Percentiles rank a stretch among this genome's conserved stretches.
These are phyloP conservation scores for Glycyrrhiza uralensis DNA, from an alignment of 306 rosid species.

Conservation along the genomic window DNA sequence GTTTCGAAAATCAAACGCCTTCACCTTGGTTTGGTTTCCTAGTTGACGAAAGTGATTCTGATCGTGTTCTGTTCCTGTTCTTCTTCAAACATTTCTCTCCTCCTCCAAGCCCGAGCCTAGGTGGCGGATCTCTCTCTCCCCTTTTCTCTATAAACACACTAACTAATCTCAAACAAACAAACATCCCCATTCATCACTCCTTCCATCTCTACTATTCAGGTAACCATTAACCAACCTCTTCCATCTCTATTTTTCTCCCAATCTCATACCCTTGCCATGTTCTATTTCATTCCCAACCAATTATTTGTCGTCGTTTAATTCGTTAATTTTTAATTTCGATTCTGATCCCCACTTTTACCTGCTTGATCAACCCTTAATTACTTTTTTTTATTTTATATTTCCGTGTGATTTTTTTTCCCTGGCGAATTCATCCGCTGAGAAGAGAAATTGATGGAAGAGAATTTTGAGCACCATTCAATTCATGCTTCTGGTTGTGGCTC, in stretches of 20 bases:
- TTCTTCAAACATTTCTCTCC: too few relatives aligned
- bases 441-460: neutral
- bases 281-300: neutral
- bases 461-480: neutral
- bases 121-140: constrained; percentile 19
- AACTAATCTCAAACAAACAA: neutral
- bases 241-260: neutral
- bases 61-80: neutral
- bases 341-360: neutral
- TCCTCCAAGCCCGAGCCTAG: too few relatives aligned
- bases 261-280: neutral
- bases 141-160: neutral
- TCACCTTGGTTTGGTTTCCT: too few relatives aligned
- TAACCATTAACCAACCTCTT: neutral
- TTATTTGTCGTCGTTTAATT: neutral
- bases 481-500: neutral
- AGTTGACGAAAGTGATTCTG: neutral
- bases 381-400: neutral
- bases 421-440: neutral
- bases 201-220: neutral
- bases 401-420: neutral
- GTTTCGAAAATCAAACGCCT: too few relatives aligned
- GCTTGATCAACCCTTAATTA: neutral
- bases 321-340: neutral
- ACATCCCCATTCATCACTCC: neutral